Base-by-base conservation (phyloP, 495 filamentous ascomycete genomes). In the Rhypophila decipiens region DNA sequence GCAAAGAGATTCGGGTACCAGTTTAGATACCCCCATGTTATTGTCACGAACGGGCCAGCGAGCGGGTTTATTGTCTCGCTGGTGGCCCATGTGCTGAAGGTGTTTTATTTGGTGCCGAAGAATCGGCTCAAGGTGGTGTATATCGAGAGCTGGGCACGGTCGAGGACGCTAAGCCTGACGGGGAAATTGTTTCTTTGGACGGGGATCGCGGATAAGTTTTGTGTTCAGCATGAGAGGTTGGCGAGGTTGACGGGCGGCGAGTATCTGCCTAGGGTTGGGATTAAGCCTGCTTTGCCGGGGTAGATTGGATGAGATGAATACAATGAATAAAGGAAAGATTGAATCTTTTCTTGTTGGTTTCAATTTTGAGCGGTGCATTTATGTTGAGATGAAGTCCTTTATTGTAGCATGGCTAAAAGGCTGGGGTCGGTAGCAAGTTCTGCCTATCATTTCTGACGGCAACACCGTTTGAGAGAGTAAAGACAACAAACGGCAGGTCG, bases 81-180 rank as follows among this genome's bases (percentile, higher is more conserved):
- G 0, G 86, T 84, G 0, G 78, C 81, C 2, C 74, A 82, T 21
- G 17, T 86, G 2, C 64, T 95, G 41, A 85, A 86, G 49, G 75
- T 88, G 48, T 70, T 79, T 40, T 60, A 62, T 22, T 20, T 80
- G 1, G 50, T 60, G 12, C 72, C 72, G 3, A 55, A 53, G 10
- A 42, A 53, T 46, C 59, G 56, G 42, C 73, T 68, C 31, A 75
- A 74, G 59, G 78, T 90, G 5, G 74, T 97, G 18, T 97, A 90
- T 60, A 76, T 96, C 12, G 93, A 98, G 76, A 88, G 82, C 22
- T 97, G 88, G 84, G 94, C 93, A 2, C 76, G 90, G 15, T 84
- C 93, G 3, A 79, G 70, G 46, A 81, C 74, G 9, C 60, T 95
- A 56, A 96, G 91, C 69, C 63, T 94, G 41, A 90, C 85, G 45